A percentile compares a stretch with the other conserved stretches of the same genome.
Evolutionary conservation across 1,284 basidiomycete species (phyloP).

Genomic region (Thelephora terrestris): DNA sequence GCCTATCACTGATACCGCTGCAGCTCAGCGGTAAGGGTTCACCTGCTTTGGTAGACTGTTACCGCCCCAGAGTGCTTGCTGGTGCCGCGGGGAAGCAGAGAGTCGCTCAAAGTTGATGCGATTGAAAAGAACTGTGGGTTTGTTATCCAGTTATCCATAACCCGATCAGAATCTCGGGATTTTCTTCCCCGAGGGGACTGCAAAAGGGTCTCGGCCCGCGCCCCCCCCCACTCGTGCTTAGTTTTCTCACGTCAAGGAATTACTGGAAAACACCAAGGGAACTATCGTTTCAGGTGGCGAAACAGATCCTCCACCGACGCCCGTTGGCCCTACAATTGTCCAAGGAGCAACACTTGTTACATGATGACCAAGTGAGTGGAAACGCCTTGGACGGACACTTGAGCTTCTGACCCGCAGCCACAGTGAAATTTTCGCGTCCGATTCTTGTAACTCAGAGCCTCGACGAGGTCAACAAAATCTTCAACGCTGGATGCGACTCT

Average conservation of each 20-base stretch:
- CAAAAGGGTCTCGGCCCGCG: constrained; percentile 34
- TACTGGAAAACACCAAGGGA: constrained; percentile 65
- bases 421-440: constrained; percentile 44
- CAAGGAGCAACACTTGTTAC: constrained; percentile 48
- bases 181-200: constrained; percentile 43
- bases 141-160: constrained; percentile 4
- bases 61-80: constrained; percentile 79
- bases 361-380: constrained; percentile 62
- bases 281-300: constrained; percentile 64
- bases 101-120: constrained; percentile 50
- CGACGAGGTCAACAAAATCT: constrained; percentile 63
- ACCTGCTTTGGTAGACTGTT: constrained; percentile 23
- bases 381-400: background rate
- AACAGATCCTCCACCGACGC: constrained; percentile 45
- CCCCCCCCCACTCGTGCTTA: constrained; percentile 45
- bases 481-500: constrained; percentile 44
- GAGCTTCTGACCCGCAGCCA: background rate
- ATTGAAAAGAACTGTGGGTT: constrained; percentile 50
- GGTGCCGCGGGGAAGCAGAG: constrained; percentile 52
- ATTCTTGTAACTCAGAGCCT: constrained; percentile 66
- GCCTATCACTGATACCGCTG: constrained; percentile 24
- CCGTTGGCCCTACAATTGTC: constrained; percentile 62
- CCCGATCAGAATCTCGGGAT: constrained; percentile 35
- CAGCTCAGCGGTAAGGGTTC: constrained; percentile 69
- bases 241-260: constrained; percentile 49